Evolutionary conservation across 805 yeast genomes (phyloP).

Genomic region (Candida chilensis): DNA sequence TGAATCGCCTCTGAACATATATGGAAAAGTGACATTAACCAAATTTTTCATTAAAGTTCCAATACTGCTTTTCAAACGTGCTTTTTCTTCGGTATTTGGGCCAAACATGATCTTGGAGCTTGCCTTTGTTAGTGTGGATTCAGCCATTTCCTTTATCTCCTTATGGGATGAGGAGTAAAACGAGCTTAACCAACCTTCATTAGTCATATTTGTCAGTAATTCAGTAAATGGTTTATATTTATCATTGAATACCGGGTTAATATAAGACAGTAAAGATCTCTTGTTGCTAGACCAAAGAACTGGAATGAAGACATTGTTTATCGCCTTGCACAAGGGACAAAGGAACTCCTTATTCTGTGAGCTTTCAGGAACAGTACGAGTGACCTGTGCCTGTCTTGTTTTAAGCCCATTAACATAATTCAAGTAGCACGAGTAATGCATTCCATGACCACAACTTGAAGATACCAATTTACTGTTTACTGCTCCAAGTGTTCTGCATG

Average conservation of each 20-base stretch:
- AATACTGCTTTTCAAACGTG: not conserved
- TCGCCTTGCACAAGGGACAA: slow-evolving; percentile 87
- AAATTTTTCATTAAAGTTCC: slow-evolving; percentile 1
- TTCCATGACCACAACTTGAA: slow-evolving; percentile 88
- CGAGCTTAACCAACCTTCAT: slow-evolving; percentile 14
- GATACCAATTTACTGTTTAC: slow-evolving; percentile 39
- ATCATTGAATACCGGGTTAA: too few species aligned
- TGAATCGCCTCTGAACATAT: slow-evolving; percentile 1
- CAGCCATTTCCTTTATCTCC: slow-evolving; percentile 14
- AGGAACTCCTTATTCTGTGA: slow-evolving; percentile 62
- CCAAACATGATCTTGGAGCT: not conserved
- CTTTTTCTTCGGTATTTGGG: not conserved
- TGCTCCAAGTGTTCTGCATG: slow-evolving; percentile 19
- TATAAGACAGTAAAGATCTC: slow-evolving; percentile 13
- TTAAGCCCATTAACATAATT: slow-evolving; percentile 51
- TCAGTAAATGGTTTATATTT: too few species aligned
- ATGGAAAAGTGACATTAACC: not conserved
- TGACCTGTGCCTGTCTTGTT: slow-evolving; percentile 57
- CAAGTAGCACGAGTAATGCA: slow-evolving; percentile 74
- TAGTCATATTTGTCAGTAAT: slow-evolving; percentile 6
- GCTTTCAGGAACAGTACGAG: slow-evolving; percentile 76
- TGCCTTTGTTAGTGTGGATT: slow-evolving; percentile 8
- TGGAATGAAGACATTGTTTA: slow-evolving; percentile 81
- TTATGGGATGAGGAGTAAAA: slow-evolving; percentile 10
- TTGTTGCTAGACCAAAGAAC: slow-evolving; percentile 48